Conservation (phyloP, 108 stramenopile species). For the Aureococcus anophagefferens region DNA sequence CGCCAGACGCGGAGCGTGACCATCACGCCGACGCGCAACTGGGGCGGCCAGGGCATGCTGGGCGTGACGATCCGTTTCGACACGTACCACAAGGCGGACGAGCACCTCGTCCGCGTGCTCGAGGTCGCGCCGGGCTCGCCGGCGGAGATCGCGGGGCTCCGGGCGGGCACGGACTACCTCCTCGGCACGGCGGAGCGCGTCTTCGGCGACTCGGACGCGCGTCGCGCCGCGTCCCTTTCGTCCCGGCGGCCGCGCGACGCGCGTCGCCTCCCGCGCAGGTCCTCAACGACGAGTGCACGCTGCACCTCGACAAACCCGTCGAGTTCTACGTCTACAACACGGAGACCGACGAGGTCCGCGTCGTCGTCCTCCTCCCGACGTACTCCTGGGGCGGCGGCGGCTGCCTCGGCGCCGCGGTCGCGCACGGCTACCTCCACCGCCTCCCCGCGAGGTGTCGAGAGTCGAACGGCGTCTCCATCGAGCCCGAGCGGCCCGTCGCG, state of each 20-base stretch:
- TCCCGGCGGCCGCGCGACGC: no score
- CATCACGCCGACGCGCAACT: conserved; percentile 63
- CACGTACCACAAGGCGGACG: conserved; percentile 73
- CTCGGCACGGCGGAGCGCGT: conserved; percentile 44
- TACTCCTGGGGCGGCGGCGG: conserved; percentile 71
- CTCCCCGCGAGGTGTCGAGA: neutral
- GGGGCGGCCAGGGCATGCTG: conserved; percentile 85
- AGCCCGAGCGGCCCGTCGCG: neutral
- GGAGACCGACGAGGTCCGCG: conserved; percentile 72
- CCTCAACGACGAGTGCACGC: conserved; percentile 53
- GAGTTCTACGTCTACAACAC: conserved; percentile 88
- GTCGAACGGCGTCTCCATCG: neutral
- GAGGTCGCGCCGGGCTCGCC: conserved; percentile 54
- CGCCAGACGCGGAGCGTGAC: conserved; percentile 60
- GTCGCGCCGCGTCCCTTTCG: conserved; percentile 40
- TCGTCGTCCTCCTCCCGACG: conserved; percentile 75
- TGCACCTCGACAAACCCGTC: conserved; percentile 63
- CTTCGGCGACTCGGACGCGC: neutral
- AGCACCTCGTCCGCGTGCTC: conserved; percentile 66
- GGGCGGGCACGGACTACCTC: conserved; percentile 52
- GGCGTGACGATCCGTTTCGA: conserved; percentile 92
- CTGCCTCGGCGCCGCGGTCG: conserved; percentile 81
- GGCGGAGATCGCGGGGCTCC: conserved; percentile 58
- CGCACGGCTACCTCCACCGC: conserved; percentile 63
- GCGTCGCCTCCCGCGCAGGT: no score